Evolutionary conservation across 2,329 filamentous ascomycete species (phyloP).

Genomic region (Talaromyces atroroseus): DNA sequence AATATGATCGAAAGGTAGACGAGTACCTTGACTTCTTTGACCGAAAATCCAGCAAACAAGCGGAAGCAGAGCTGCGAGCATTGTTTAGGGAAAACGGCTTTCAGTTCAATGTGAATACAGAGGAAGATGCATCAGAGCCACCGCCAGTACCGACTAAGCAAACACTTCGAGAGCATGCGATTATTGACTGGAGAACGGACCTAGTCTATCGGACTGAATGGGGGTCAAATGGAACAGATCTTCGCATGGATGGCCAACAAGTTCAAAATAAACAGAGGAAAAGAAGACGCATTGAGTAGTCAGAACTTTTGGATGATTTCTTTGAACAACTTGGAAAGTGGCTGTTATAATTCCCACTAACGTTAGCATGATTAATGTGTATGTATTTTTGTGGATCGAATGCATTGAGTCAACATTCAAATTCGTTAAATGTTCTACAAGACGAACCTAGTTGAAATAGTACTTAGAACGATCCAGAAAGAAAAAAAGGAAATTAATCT

Average conservation of each 20-base stretch:
- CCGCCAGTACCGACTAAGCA: conserved; percentile 25
- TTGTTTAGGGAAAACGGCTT: conserved; percentile 12
- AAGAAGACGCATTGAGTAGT: conserved; percentile 21
- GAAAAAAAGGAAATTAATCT: not conserved
- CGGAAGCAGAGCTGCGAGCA: conserved; percentile 42
- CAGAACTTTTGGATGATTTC: not conserved
- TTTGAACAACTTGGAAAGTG: not conserved
- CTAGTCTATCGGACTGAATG: conserved; percentile 46
- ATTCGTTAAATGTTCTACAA: not conserved
- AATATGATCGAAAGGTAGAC: conserved; percentile 19
- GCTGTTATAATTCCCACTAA: not conserved
- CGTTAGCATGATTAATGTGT: not conserved
- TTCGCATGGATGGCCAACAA: conserved; percentile 25
- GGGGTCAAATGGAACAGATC: conserved; percentile 40
- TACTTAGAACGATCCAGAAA: not conserved
- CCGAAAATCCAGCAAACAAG: conserved; percentile 35
- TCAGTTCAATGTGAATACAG: conserved; percentile 8
- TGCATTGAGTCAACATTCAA: not conserved
- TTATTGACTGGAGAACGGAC: conserved; percentile 45
- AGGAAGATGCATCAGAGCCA: conserved; percentile 17
- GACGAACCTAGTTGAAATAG: not conserved
- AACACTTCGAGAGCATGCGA: conserved; percentile 22
- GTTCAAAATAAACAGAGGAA: conserved; percentile 28
- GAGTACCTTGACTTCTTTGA: conserved; percentile 47
- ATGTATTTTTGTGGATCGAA: not conserved